Conservation (phyloP, 208 protist genomes). For the Trypanosoma vivax region DNA sequence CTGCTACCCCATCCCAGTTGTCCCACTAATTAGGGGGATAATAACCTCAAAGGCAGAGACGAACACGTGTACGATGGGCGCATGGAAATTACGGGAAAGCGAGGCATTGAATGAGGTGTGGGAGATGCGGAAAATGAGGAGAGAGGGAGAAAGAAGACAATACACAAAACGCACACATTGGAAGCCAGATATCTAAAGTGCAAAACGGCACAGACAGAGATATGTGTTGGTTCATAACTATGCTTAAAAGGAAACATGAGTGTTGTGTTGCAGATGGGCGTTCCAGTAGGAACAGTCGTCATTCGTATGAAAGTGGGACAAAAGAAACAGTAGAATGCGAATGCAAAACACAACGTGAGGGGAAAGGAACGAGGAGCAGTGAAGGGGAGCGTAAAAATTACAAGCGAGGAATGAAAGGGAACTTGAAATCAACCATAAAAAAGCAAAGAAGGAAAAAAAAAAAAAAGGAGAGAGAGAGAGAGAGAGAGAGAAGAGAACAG, state of each 20-base stretch:
- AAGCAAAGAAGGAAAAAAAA: background rate
- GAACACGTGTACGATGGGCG: no score
- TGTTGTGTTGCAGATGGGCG: no score
- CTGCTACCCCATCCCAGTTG: no score
- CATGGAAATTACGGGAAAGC: background rate
- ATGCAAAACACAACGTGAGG: background rate
- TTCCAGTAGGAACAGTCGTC: background rate
- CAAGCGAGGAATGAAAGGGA: background rate
- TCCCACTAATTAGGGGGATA: no score
- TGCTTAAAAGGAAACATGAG: no score
- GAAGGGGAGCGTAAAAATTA: background rate
- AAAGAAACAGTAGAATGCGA: background rate
- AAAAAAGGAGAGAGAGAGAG: background rate
- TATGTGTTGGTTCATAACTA: no score
- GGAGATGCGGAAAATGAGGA: background rate
- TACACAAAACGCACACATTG: background rate
- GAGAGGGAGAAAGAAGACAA: background rate
- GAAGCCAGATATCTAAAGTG: background rate
- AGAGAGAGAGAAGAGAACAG: slow-evolving; percentile 3
- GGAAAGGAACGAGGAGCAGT: background rate
- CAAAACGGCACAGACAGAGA: background rate
- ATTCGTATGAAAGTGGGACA: background rate
- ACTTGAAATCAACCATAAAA: background rate
- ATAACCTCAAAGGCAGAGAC: no score
- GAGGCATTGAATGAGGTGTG: background rate